Percentiles rank a stretch among this genome's conserved stretches.
Conservation (phyloP, 1,284 basidiomycete species). For the Fomitiporia mediterranea region DNA sequence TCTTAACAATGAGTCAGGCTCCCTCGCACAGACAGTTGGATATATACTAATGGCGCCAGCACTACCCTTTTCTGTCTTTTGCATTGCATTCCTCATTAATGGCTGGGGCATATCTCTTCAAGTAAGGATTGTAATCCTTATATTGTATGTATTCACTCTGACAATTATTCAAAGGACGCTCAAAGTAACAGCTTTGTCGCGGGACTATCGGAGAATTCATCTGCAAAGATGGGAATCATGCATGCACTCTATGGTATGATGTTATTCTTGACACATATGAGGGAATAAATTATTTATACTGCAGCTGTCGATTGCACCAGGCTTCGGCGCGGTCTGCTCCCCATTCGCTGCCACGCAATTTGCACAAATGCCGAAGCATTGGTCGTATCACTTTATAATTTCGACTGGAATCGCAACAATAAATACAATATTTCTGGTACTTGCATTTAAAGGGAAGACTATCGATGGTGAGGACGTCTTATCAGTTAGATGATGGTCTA, state of each 20-base stretch:
- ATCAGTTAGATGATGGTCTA: constrained; percentile 51
- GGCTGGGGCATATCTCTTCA: constrained; percentile 58
- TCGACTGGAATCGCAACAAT: constrained; percentile 51
- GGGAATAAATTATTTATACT: not conserved
- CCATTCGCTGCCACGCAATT: constrained; percentile 66
- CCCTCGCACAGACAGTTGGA: constrained; percentile 31
- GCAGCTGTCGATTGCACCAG: not conserved
- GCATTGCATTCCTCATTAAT: constrained; percentile 52
- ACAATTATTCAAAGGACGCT: constrained; percentile 39
- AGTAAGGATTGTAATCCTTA: constrained; percentile 29
- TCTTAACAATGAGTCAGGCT: constrained; percentile 17
- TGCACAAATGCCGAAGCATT: constrained; percentile 36
- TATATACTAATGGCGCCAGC: constrained; percentile 45
- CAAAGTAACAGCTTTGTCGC: constrained; percentile 57
- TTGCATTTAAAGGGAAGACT: constrained; percentile 37
- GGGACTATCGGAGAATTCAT: constrained; percentile 37
- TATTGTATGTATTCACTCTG: not conserved
- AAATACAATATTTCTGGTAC: constrained; percentile 40
- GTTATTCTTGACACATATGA: too few species aligned
- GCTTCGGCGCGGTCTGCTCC: constrained; percentile 51
- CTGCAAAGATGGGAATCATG: constrained; percentile 48
- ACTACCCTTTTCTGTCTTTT: constrained; percentile 64
- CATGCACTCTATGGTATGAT: constrained; percentile 48
- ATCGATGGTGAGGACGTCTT: constrained; percentile 24
- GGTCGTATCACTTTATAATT: constrained; percentile 64